Evolutionary conservation across 1,139 yeast genomes (phyloP), one percentile per base, ranked within the genome.

Genomic region (Protomyces inouyei): DNA sequence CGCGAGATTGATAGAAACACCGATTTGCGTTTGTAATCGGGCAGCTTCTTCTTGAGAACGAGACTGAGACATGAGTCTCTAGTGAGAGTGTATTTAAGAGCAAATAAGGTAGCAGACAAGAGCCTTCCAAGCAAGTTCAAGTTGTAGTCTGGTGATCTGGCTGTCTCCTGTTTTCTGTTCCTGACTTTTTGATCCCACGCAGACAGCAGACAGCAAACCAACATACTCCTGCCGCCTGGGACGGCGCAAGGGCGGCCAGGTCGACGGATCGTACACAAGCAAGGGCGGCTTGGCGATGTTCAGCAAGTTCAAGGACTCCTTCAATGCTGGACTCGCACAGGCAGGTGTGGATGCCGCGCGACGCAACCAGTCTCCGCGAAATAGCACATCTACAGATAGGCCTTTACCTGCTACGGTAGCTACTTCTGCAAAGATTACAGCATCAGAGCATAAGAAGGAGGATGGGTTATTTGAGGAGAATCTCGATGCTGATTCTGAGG

Each of bases 301-400:
- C 53, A 59, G 54, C 52, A 59, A 59, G 52, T 28, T 59, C 35
- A 45, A 55, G 52, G 63, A 59, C 37, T 55, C 57, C 12, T 59
- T 59, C 35, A 55, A 59, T 28, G 53, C 63, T 16, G 54, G 57
- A 23, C 48, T 59, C 10, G 63, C 63, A 5, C 63, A 59, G 21
- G 63, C 63, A 18, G 63, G 63, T n/a, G 63, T 52, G 21, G 57
- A 59, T 52, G 63, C 63, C 38, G 54, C 53, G 36, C 52, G 57
- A 12, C 55, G 63, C 36, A 57, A 57, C 23, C 36, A 43, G 10
- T 59, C 63, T 9, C 63, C 63, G 38, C 38, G 63, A n/a, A 55
- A 25, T 12, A 52, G 57, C 25, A 52, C 63, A 9, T 59, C 63
- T 16, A 16, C 35, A n/a, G 63, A 59, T 14, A 35, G 63, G 10